Evolutionary conservation across 2,329 filamentous ascomycete species (phyloP).

Genomic region (Pyricularia sp.): DNA sequence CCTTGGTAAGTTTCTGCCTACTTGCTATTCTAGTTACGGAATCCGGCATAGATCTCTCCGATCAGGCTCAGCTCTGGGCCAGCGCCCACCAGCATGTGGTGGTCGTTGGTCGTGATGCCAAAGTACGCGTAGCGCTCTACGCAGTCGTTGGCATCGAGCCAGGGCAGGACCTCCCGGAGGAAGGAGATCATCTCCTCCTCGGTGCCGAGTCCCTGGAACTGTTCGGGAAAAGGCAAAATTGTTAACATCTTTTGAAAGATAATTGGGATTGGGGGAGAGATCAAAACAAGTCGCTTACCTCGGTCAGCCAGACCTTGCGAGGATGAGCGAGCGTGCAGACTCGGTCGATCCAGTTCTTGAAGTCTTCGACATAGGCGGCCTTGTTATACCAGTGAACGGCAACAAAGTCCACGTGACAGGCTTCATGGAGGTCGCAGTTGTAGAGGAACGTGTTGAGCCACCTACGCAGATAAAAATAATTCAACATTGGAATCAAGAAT

Average conservation of each 20-base stretch:
- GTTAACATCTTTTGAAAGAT: background rate
- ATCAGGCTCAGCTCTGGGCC: background rate
- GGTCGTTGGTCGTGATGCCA: conserved; percentile 5
- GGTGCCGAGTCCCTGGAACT: conserved; percentile 19
- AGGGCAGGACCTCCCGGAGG: conserved; percentile 27
- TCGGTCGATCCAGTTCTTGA: conserved; percentile 27
- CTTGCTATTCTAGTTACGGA: background rate
- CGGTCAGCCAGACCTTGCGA: conserved; percentile 31
- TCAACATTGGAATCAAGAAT: background rate
- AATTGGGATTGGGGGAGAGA: background rate
- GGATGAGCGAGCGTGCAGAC: conserved; percentile 21
- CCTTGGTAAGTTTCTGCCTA: background rate
- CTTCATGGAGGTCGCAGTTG: conserved; percentile 2
- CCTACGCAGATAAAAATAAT: background rate
- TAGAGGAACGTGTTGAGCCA: background rate
- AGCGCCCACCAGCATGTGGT: background rate
- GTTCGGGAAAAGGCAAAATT: background rate
- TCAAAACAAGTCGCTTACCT: conserved; percentile 13
- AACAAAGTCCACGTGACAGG: conserved; percentile 30
- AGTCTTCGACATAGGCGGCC: conserved; percentile 21
- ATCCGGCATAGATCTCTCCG: background rate
- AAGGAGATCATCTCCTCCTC: conserved; percentile 23
- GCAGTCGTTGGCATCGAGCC: conserved; percentile 24
- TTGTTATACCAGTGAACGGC: conserved; percentile 34
- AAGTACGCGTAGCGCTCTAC: conserved; percentile 28